phyloP scores from a whole-genome alignment of 2,329 filamentous ascomycete species.

The Taxawa tesnikishii region DNA sequence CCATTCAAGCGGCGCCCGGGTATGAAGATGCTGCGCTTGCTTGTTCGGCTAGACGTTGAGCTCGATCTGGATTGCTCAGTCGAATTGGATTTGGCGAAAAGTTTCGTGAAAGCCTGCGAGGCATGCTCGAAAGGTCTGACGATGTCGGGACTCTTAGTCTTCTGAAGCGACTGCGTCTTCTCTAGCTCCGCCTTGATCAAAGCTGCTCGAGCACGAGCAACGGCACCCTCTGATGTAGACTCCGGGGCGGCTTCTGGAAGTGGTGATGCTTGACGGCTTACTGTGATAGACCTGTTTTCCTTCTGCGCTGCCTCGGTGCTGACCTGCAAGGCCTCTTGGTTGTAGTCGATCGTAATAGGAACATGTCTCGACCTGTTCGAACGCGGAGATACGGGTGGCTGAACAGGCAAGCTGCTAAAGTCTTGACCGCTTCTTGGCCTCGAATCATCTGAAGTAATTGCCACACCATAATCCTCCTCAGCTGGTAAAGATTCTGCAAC shows the following conservation, averaged over 20 bases:
- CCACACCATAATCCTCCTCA: no score
- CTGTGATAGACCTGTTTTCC: no score
- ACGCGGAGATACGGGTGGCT: not conserved
- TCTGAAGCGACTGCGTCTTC: slow-evolving; percentile 14
- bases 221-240: slow-evolving; percentile 1
- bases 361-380: slow-evolving; percentile 6
- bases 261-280: slow-evolving; percentile 1
- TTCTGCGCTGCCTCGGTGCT: no score
- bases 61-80: slow-evolving; percentile 2
- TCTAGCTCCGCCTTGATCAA: slow-evolving; percentile 9
- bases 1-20: not conserved
- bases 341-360: slow-evolving; percentile 9
- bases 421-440: no score
- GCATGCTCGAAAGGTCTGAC: slow-evolving; percentile 25
- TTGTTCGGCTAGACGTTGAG: slow-evolving; percentile 4
- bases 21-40: slow-evolving; percentile 1
- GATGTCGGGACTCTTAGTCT: slow-evolving; percentile 18
- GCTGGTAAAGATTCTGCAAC: no score
- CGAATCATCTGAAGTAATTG: no score
- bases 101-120: slow-evolving; percentile 23
- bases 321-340: no score
- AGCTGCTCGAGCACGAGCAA: slow-evolving; percentile 7
- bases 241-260: not conserved
- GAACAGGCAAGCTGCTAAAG: no score
- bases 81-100: slow-evolving; percentile 18